phyloP scores from a whole-genome alignment of 441 rosid genomes.

The Arabidopsis lyrata region DNA sequence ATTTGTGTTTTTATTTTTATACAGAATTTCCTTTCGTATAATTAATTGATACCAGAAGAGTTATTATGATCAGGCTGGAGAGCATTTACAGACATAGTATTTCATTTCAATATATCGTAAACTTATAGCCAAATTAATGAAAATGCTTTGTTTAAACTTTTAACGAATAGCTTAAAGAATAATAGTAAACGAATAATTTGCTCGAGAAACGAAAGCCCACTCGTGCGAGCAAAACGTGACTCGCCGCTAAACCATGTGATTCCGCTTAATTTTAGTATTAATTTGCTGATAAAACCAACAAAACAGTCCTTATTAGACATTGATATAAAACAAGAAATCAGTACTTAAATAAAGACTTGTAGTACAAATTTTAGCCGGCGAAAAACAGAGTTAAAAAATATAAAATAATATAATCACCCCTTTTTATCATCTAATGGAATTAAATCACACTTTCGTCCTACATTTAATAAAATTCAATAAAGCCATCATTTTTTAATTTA shows the following conservation, averaged over 20 bases:
- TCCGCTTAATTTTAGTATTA: constrained; percentile 13
- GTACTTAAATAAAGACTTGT: neutral
- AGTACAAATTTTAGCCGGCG: constrained; percentile 14
- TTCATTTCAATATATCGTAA: neutral
- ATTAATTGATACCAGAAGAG: neutral
- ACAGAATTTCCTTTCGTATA: neutral
- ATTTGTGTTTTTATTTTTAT: neutral
- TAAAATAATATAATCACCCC: neutral
- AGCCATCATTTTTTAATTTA: too few species aligned
- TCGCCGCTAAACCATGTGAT: constrained; percentile 44
- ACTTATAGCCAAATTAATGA: constrained; percentile 12
- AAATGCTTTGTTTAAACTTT: neutral
- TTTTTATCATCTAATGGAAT: neutral
- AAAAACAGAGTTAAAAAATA: neutral
- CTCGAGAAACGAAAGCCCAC: constrained; percentile 69
- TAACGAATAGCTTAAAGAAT: constrained; percentile 22
- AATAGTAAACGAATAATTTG: constrained; percentile 45
- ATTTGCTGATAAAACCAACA: constrained; percentile 30
- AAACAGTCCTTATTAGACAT: neutral
- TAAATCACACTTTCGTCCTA: neutral
- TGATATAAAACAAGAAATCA: constrained; percentile 31
- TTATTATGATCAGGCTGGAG: neutral
- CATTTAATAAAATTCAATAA: too few species aligned
- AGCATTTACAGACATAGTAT: neutral
- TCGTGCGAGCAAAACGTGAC: constrained; percentile 66